phyloP scores from a whole-genome alignment of 139 green algal species.

The Coccomyxa sp. region DNA sequence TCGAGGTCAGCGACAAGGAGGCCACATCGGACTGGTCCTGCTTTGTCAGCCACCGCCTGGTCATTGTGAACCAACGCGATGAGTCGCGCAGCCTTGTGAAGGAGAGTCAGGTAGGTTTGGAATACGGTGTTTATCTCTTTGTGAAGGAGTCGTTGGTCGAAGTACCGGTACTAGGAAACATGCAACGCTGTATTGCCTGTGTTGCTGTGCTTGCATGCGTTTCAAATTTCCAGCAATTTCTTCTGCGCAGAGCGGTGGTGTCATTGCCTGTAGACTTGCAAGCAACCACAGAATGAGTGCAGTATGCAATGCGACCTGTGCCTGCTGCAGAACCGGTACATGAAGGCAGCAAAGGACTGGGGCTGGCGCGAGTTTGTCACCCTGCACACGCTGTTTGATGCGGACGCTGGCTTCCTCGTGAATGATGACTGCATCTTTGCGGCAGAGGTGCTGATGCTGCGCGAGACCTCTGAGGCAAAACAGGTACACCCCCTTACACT shows the following conservation, averaged over 20 bases:
- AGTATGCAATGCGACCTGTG: no score
- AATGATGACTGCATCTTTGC: slow-evolving; percentile 55
- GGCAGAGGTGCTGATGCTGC: slow-evolving; percentile 62
- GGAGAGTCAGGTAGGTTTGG: slow-evolving; percentile 42
- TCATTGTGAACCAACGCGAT: slow-evolving; percentile 58
- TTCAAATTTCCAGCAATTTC: no score
- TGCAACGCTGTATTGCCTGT: no score
- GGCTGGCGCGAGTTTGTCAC: slow-evolving; percentile 72
- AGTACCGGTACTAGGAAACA: no score
- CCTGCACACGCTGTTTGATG: slow-evolving; percentile 63
- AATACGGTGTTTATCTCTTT: background rate
- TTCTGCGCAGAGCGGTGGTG: no score
- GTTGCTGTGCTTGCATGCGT: no score
- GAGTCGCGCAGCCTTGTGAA: slow-evolving; percentile 41
- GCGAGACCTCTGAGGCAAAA: slow-evolving; percentile 38
- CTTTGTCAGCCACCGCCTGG: slow-evolving; percentile 64
- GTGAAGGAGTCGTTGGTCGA: background rate
- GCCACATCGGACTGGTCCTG: slow-evolving; percentile 48
- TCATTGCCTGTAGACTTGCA: no score
- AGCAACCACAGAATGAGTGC: no score
- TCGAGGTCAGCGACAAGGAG: slow-evolving; percentile 61
- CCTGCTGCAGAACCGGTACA: slow-evolving; percentile 1
- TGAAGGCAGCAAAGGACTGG: slow-evolving; percentile 58
- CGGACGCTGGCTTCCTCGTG: slow-evolving; percentile 59
- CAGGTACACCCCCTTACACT: slow-evolving; percentile 7